Evolutionary conservation across 75 land plant genomes (phyloP).

Genomic region (Sequoiadendron giganteum): DNA sequence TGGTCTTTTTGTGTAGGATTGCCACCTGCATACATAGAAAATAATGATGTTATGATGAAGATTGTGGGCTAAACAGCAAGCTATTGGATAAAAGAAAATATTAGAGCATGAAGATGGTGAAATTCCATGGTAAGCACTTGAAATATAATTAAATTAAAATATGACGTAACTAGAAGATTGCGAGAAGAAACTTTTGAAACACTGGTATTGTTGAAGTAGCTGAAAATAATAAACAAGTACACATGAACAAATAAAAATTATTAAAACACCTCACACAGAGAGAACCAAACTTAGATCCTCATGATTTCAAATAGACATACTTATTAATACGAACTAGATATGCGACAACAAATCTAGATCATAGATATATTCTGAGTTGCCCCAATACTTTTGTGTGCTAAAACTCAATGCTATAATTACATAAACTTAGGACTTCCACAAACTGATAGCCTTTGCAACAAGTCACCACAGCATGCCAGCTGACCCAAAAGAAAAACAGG

Average conservation of each 20-base stretch:
- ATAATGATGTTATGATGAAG: background rate
- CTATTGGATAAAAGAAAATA: background rate
- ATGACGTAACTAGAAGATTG: background rate
- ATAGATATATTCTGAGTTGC: background rate
- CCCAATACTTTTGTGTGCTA: background rate
- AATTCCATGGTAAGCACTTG: background rate
- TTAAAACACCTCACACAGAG: background rate
- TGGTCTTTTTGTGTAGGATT: constrained; percentile 4
- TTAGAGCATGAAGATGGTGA: background rate
- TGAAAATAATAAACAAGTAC: background rate
- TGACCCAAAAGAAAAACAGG: background rate
- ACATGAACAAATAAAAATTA: background rate
- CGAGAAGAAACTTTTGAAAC: background rate
- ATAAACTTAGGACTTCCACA: background rate
- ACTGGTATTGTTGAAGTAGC: background rate
- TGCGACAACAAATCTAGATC: background rate
- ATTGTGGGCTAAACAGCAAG: background rate
- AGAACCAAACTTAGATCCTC: background rate
- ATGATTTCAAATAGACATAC: background rate
- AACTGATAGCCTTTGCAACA: background rate
- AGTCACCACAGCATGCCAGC: background rate
- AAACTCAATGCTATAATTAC: background rate
- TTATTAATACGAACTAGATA: background rate
- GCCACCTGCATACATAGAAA: constrained; percentile 1
- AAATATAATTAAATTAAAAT: background rate